Conservation (phyloP, 179 eudicot species). For the Gypsophila paniculata region DNA sequence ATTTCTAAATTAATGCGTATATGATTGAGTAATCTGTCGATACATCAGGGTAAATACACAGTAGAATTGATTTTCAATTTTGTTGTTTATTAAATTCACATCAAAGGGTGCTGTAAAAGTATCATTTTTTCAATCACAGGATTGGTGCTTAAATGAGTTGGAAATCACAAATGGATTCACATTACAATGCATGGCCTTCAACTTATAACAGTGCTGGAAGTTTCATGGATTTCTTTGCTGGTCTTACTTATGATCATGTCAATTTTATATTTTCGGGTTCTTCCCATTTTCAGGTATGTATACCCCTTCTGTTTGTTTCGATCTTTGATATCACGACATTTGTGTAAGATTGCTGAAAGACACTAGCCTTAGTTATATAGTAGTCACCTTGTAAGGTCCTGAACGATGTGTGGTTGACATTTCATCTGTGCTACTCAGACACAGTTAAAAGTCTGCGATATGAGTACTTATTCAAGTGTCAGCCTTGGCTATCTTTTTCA, state of each 20-base stretch:
- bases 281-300: slow-evolving; percentile 50
- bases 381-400: slow-evolving; percentile 1
- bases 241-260: slow-evolving; percentile 81
- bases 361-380: background rate
- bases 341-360: background rate
- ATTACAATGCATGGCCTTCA: slow-evolving; percentile 39
- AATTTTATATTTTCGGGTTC: slow-evolving; percentile 76
- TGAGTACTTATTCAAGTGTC: no score
- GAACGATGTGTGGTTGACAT: no score
- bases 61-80: background rate
- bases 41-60: slow-evolving; percentile 16
- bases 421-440: no score
- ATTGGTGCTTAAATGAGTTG: slow-evolving; percentile 47
- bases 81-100: background rate
- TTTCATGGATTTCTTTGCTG: slow-evolving; percentile 83
- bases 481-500: no score
- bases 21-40: slow-evolving; percentile 20
- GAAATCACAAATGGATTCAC: slow-evolving; percentile 53
- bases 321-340: background rate
- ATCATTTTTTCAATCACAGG: slow-evolving; percentile 12
- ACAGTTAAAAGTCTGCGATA: no score
- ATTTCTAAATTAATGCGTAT: slow-evolving; percentile 6
- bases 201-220: slow-evolving; percentile 68
- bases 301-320: background rate
- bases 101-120: background rate